Conservation (phyloP, 345 rosid genomes). For the Noccaea bulbosa region DNA sequence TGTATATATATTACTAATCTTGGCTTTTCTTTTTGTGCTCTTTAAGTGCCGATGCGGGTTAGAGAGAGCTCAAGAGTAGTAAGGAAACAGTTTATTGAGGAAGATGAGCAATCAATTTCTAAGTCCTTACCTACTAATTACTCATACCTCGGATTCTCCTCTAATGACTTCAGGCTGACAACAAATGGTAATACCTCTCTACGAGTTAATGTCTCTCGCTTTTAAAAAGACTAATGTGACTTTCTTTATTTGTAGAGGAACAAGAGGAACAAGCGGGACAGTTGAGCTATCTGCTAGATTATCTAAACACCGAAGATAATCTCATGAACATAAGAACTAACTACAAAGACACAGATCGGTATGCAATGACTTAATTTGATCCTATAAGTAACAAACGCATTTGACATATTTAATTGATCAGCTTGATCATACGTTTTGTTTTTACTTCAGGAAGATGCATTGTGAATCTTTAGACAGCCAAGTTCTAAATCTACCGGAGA, state of each 20-base stretch:
- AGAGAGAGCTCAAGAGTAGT: slow-evolving; percentile 53
- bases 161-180: slow-evolving; percentile 50
- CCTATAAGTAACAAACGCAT: slow-evolving; percentile 6
- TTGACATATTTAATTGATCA: not conserved
- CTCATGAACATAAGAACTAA: slow-evolving; percentile 47
- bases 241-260: slow-evolving; percentile 17
- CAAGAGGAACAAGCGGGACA: slow-evolving; percentile 54
- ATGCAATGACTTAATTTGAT: slow-evolving; percentile 8
- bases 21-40: not conserved
- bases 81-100: slow-evolving; percentile 37
- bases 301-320: slow-evolving; percentile 57
- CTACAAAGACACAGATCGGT: slow-evolving; percentile 69
- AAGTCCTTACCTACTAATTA: slow-evolving; percentile 45
- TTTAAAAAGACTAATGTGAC: not conserved
- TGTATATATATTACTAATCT: slow-evolving; percentile 18
- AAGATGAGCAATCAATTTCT: slow-evolving; percentile 46
- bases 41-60: slow-evolving; percentile 48
- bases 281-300: slow-evolving; percentile 59
- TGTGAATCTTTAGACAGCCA: slow-evolving; percentile 49
- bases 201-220: too few species aligned
- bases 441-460: not conserved
- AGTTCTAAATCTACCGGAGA: slow-evolving; percentile 78
- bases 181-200: slow-evolving; percentile 50
- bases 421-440: not conserved
- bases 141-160: slow-evolving; percentile 54